phyloP scores from a whole-genome alignment of 2,329 filamentous ascomycete genomes.

The Cytospora chrysosperma region DNA sequence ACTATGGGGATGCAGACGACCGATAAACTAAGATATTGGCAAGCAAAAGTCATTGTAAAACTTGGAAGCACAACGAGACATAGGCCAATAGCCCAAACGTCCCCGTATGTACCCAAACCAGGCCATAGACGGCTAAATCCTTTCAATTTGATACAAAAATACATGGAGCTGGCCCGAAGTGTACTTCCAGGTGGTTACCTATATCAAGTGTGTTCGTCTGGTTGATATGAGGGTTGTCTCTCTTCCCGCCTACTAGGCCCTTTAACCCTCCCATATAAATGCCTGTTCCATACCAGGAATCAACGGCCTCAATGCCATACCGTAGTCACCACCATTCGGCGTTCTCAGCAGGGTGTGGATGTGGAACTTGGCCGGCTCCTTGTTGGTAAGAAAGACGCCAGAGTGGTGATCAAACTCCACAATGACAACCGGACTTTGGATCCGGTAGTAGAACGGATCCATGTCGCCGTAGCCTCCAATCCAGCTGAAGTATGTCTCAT shows the following conservation, averaged over 20 bases:
- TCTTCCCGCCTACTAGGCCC: neutral
- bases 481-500: constrained; percentile 79
- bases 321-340: constrained; percentile 77
- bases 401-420: constrained; percentile 80
- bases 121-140: no score
- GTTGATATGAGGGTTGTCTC: neutral
- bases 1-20: no score
- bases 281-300: constrained; percentile 38
- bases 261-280: constrained; percentile 43
- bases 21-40: no score
- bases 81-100: no score
- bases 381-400: constrained; percentile 73
- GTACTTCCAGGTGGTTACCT: no score
- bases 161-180: no score
- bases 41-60: no score
- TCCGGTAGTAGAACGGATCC: constrained; percentile 74
- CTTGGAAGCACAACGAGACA: no score
- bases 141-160: no score
- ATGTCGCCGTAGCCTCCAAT: constrained; percentile 67
- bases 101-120: no score
- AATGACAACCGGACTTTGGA: constrained; percentile 73
- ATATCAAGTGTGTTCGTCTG: no score
- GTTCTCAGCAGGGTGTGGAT: constrained; percentile 72
- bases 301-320: constrained; percentile 48
- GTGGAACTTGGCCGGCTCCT: constrained; percentile 73